Conservation (phyloP, 352 stramenopile genomes). For the Phytophthora capsici region DNA sequence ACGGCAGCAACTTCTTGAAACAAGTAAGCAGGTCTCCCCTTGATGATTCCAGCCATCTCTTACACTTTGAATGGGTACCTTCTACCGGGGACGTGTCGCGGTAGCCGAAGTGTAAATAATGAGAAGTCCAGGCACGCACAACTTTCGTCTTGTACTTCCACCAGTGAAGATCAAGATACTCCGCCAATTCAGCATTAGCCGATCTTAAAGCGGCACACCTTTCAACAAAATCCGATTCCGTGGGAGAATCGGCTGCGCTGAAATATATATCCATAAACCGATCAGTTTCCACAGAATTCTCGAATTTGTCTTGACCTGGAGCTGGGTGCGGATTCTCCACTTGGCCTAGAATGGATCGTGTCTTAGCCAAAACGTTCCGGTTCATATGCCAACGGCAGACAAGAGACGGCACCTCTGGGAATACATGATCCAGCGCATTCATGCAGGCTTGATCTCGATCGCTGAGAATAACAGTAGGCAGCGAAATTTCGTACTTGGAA, state of each 20-base stretch:
- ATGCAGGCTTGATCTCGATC: too few relatives aligned
- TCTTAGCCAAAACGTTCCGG: constrained; percentile 12
- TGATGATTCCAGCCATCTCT: constrained; percentile 4
- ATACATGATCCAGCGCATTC: constrained; percentile 9
- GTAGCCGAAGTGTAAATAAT: constrained; percentile 14
- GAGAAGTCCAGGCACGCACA: constrained; percentile 4
- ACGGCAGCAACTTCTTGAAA: constrained; percentile 7
- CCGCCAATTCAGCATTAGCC: background rate
- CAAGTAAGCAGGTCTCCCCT: constrained; percentile 1
- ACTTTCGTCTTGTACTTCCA: constrained; percentile 14
- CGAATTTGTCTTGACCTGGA: constrained; percentile 3
- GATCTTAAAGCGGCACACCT: too few relatives aligned
- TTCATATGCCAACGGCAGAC: constrained; percentile 30
- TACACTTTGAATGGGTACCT: constrained; percentile 15
- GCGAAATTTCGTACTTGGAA: too few relatives aligned
- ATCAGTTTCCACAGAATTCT: constrained; percentile 5
- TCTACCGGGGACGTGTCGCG: constrained; percentile 5
- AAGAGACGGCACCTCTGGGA: background rate
- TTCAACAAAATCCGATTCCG: too few relatives aligned
- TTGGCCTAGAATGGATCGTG: constrained; percentile 5
- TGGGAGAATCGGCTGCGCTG: background rate
- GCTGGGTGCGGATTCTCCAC: constrained; percentile 6
- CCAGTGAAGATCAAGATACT: constrained; percentile 12
- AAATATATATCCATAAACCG: constrained; percentile 10
- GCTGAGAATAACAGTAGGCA: too few relatives aligned